Evolutionary conservation across 2,329 filamentous ascomycete species (phyloP).

Genomic region (Trichoderma guizhouense): DNA sequence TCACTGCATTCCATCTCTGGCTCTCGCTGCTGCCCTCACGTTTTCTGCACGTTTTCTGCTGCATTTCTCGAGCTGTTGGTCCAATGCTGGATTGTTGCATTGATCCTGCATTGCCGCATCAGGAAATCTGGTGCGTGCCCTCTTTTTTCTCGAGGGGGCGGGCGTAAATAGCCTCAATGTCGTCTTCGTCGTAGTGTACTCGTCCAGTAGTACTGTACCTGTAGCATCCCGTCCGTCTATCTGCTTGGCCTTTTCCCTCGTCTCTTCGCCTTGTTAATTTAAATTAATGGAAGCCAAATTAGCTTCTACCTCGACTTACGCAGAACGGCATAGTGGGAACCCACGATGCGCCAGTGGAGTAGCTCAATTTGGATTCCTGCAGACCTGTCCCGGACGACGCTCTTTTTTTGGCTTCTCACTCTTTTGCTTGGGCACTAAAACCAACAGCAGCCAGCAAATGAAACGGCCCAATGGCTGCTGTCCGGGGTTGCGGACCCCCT

Average conservation of each 20-base stretch:
- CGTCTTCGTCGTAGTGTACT: not conserved
- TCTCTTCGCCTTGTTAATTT: not conserved
- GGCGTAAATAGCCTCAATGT: not conserved
- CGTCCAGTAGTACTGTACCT: not conserved
- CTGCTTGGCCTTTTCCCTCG: not conserved
- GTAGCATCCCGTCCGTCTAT: not conserved
- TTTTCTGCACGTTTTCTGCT: not conserved
- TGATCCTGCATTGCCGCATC: not conserved
- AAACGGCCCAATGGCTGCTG: slow-evolving; percentile 6
- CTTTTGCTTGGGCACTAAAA: not conserved
- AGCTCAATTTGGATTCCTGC: slow-evolving; percentile 1
- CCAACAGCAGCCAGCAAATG: slow-evolving; percentile 1
- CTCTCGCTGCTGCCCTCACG: not conserved
- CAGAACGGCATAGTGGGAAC: not conserved
- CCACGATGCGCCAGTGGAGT: not conserved
- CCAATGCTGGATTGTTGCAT: not conserved
- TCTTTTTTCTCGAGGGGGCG: not conserved
- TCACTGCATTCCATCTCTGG: not conserved
- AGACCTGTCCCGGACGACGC: slow-evolving; percentile 4
- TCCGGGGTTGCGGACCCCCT: slow-evolving; percentile 10
- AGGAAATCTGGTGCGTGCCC: slow-evolving; percentile 4
- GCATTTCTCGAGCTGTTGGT: not conserved
- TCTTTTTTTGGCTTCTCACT: not conserved
- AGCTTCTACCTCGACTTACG: not conserved
- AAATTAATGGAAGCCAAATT: not conserved